Evolutionary conservation across 1,284 basidiomycete species (phyloP).

Genomic region (Apiotrichum sp.): DNA sequence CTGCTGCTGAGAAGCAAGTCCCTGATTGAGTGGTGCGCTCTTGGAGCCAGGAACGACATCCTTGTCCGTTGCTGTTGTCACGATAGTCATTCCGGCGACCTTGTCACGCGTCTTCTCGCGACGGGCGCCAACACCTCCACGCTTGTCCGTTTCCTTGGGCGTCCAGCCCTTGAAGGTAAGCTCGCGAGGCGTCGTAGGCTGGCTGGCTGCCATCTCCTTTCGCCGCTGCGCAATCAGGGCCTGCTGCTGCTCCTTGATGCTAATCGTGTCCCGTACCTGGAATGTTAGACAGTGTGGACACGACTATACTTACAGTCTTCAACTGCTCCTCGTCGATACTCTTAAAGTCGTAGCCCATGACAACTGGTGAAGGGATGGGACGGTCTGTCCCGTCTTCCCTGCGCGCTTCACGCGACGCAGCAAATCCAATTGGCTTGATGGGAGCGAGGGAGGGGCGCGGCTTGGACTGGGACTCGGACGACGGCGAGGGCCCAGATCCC

Average conservation of each 20-base stretch:
- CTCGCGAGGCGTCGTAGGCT: conserved; percentile 35
- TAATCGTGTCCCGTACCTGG: conserved; percentile 43
- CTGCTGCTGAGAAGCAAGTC: conserved; percentile 34
- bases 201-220: conserved; percentile 31
- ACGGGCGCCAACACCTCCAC: conserved; percentile 34
- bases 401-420: conserved; percentile 31
- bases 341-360: conserved; percentile 45
- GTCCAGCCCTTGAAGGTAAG: conserved; percentile 43
- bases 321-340: conserved; percentile 39
- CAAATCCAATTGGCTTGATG: conserved; percentile 42
- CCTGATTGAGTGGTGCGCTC: conserved; percentile 41
- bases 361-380: conserved; percentile 38
- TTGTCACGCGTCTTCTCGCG: conserved; percentile 43
- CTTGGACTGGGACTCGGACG: conserved; percentile 3
- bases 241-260: conserved; percentile 44
- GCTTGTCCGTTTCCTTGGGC: conserved; percentile 31
- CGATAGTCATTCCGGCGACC: conserved; percentile 41
- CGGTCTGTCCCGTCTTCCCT: conserved; percentile 26
- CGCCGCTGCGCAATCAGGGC: conserved; percentile 41
- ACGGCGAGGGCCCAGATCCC: background rate
- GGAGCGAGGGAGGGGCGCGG: conserved; percentile 19
- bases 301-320: conserved; percentile 30
- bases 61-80: conserved; percentile 31
- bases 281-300: background rate
- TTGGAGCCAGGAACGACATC: conserved; percentile 37